Evolutionary conservation across 208 protist genomes (phyloP).

Genomic region (Trypanosoma theileri): DNA sequence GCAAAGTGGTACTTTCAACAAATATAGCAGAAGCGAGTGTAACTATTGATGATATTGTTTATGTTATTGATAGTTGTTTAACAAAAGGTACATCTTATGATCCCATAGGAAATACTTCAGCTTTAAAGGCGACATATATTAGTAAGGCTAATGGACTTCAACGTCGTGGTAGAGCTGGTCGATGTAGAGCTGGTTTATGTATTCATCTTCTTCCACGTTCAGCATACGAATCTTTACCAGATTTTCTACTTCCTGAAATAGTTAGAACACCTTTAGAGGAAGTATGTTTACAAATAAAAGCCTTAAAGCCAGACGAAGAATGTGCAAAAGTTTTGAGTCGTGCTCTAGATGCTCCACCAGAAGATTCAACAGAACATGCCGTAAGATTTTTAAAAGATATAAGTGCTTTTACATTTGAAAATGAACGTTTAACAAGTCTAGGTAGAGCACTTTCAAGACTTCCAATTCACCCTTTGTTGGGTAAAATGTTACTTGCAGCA

Average conservation of each 20-base stretch:
- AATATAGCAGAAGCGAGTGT: conserved; percentile 97
- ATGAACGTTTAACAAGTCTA: conserved; percentile 77
- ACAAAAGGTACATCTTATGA: conserved; percentile 92
- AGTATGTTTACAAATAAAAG: conserved; percentile 89
- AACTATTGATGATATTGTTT: conserved; percentile 95
- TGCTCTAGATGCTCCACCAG: conserved; percentile 69
- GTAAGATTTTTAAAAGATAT: conserved; percentile 82
- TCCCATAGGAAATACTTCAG: conserved; percentile 66
- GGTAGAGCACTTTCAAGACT: conserved; percentile 80
- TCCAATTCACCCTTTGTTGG: conserved; percentile 85
- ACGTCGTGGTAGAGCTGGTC: conserved; percentile 91
- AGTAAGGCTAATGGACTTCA: conserved; percentile 87
- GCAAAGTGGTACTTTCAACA: conserved; percentile 95
- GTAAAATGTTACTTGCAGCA: conserved; percentile 91
- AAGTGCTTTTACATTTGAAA: conserved; percentile 72
- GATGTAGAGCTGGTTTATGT: conserved; percentile 83
- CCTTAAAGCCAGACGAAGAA: conserved; percentile 73
- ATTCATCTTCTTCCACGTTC: conserved; percentile 72
- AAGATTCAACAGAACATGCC: conserved; percentile 61
- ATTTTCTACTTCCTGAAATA: conserved; percentile 92
- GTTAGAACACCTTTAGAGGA: conserved; percentile 84
- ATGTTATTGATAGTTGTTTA: conserved; percentile 95
- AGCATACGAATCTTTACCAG: conserved; percentile 85
- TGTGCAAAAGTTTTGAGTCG: conserved; percentile 74
- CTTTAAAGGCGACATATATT: conserved; percentile 76